Conservation (phyloP, 148 eudicot genomes). For the Suaeda aralocaspica region DNA sequence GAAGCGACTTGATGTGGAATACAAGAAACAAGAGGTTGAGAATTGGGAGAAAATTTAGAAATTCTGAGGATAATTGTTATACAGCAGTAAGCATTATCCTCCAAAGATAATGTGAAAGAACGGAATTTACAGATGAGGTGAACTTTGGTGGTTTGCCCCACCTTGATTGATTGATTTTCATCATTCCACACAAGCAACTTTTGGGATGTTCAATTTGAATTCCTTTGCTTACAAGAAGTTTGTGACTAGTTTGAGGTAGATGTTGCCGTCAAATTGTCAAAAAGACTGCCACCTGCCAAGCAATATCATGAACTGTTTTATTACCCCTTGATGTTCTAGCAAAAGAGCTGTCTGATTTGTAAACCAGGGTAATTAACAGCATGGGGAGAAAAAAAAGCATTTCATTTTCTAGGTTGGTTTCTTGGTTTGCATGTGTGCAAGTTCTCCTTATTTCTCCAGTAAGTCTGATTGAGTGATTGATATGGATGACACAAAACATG, state of each 20-base stretch:
- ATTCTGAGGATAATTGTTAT: constrained; percentile 3
- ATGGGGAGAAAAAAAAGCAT: too few relatives aligned
- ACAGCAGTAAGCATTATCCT: constrained; percentile 21
- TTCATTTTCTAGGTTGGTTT: neutral
- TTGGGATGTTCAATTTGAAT: neutral
- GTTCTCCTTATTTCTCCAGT: neutral
- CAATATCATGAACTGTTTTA: neutral
- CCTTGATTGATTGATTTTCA: constrained; percentile 4
- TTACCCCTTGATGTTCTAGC: neutral
- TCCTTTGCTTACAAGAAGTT: constrained; percentile 1
- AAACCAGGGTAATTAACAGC: neutral
- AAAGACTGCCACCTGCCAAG: neutral
- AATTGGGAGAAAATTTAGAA: constrained; percentile 16
- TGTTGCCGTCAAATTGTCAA: constrained; percentile 7
- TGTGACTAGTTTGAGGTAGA: constrained; percentile 5
- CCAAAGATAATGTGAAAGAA: constrained; percentile 9
- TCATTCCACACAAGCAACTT: neutral
- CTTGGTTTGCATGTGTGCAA: neutral
- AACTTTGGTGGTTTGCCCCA: constrained; percentile 14
- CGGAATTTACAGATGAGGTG: constrained; percentile 1
- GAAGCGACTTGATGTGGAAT: neutral
- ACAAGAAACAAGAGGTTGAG: constrained; percentile 10
- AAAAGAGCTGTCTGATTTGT: neutral
- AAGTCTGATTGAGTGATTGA: neutral
- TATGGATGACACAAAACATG: neutral